These are phyloP conservation scores for Fusarium sp. DNA, from an alignment of 2,329 filamentous ascomycete genomes.

Conservation along the genomic window DNA sequence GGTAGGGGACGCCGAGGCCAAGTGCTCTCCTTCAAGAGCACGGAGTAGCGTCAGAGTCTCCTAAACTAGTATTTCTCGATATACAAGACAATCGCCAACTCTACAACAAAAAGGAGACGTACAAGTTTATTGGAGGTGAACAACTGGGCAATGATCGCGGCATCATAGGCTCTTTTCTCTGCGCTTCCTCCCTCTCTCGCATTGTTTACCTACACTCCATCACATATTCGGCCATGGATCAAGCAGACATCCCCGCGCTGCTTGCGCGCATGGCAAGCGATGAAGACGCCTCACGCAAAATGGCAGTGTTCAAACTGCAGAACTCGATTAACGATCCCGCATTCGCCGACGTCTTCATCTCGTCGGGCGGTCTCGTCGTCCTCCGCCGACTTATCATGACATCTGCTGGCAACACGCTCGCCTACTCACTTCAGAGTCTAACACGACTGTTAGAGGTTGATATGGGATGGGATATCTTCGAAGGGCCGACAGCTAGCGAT, in stretches of 20 bases:
- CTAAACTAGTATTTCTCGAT: constrained; percentile 23
- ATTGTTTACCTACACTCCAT: constrained; percentile 12
- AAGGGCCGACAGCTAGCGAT: constrained; percentile 73
- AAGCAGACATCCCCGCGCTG: constrained; percentile 76
- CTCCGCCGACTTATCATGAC: constrained; percentile 87
- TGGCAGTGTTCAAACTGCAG: constrained; percentile 99
- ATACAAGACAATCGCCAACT: constrained; percentile 12
- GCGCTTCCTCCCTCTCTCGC: constrained; percentile 1
- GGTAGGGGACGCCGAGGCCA: constrained; percentile 27
- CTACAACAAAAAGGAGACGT: constrained; percentile 1
- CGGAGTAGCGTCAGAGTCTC: constrained; percentile 22
- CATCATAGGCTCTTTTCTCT: constrained; percentile 21
- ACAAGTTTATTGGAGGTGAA: constrained; percentile 1
- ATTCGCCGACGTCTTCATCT: constrained; percentile 96
- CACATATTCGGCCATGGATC: constrained; percentile 64
- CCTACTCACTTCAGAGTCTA: constrained; percentile 93
- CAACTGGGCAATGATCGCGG: constrained; percentile 38
- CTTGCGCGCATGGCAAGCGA: constrained; percentile 75
- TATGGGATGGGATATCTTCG: constrained; percentile 95
- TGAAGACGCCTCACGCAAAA: constrained; percentile 94
- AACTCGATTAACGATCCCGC: constrained; percentile 94
- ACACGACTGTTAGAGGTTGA: constrained; percentile 92
- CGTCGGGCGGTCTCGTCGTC: constrained; percentile 85
- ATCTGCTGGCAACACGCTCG: constrained; percentile 92
- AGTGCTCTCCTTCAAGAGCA: constrained; percentile 9